Evolutionary conservation across 306 rosid species (phyloP), one percentile per base, ranked within the genome.

Genomic region (Rosa multiflora): DNA sequence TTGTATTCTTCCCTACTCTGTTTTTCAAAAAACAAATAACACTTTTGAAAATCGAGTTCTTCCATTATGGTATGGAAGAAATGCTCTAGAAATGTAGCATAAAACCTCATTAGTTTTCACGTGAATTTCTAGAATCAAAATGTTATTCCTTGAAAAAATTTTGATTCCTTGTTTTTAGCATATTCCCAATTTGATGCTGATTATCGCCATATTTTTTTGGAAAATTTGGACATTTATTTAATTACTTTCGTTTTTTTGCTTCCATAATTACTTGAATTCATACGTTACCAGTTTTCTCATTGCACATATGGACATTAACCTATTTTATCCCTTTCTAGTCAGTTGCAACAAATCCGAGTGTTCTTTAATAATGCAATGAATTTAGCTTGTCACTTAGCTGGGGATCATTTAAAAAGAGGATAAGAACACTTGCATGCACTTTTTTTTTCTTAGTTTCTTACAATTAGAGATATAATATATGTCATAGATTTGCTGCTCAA

Each of bases 401-500:
- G 32, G 43, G 13, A 67, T 39, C 49, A 37, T 37, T 14, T 37
- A 35, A 8, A 37, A 35, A 15, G 23, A 40, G 8, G 72, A 67
- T 8, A 40, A 40, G 72, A 40, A 18, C 72, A 67, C 70, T 66
- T 64, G 1, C 11, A 66, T 17, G 8, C 44, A 66, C 26, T 67
- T 39, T 26, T 18, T 15, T 8, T 66, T 17, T 14, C 43, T 66
- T 67, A 67, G 49, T 52, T 63, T 5, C n/a, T 81, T 82, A 8
- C 6, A 9, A 15, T 35, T 35, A 66, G 44, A 78, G 79, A 70
- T 69, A 62, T 62, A 62, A 43, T 55, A 46, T 62, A 67, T 61
- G 73, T 67, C 67, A 73, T 72, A 43, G 29, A 63, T 72, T 83
- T 44, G 70, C 67, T 64, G 12, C 82, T 81, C 72, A 77, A 81